Percentiles rank a stretch among this genome's conserved stretches.
Conservation (phyloP, 805 yeast species). For the Metschnikowia proteae region DNA sequence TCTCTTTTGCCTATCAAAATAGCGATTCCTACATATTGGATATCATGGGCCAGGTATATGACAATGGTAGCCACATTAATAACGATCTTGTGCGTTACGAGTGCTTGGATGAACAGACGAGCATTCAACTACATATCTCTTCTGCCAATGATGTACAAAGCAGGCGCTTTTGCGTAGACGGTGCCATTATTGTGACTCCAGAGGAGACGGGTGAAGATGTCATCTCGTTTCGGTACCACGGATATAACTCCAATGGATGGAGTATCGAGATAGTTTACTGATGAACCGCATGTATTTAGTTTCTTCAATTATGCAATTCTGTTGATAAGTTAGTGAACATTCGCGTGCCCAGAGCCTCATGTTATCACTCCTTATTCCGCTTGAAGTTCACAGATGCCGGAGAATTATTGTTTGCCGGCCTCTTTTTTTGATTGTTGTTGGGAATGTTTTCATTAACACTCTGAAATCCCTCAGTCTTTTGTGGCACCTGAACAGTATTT, state of each 20-base stretch:
- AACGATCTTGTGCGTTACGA: slow-evolving; percentile 48
- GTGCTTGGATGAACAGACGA: slow-evolving; percentile 25
- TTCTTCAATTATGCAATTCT: not conserved
- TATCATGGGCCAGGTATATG: slow-evolving; percentile 55
- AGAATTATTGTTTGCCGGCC: slow-evolving; percentile 1
- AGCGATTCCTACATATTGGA: slow-evolving; percentile 40
- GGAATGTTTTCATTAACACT: not conserved
- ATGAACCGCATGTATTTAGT: not conserved
- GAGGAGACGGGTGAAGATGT: slow-evolving; percentile 1
- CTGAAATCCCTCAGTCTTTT: slow-evolving; percentile 4
- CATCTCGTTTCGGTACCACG: slow-evolving; percentile 8
- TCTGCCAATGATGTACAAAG: slow-evolving; percentile 17
- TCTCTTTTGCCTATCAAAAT: slow-evolving; percentile 41
- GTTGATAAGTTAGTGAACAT: not conserved
- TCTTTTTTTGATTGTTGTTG: slow-evolving; percentile 1
- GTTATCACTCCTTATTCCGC: slow-evolving; percentile 1
- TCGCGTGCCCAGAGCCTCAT: not conserved
- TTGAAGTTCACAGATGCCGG: slow-evolving; percentile 6
- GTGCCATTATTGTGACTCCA: slow-evolving; percentile 43
- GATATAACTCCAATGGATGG: slow-evolving; percentile 11
- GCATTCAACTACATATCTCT: slow-evolving; percentile 16
- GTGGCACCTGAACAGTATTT: not conserved
- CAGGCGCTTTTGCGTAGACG: slow-evolving; percentile 68
- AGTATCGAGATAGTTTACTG: slow-evolving; percentile 5
- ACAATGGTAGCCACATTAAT: slow-evolving; percentile 50